phyloP scores from a whole-genome alignment of 2,329 filamentous ascomycete species.

The Pleomassaria siparia region DNA sequence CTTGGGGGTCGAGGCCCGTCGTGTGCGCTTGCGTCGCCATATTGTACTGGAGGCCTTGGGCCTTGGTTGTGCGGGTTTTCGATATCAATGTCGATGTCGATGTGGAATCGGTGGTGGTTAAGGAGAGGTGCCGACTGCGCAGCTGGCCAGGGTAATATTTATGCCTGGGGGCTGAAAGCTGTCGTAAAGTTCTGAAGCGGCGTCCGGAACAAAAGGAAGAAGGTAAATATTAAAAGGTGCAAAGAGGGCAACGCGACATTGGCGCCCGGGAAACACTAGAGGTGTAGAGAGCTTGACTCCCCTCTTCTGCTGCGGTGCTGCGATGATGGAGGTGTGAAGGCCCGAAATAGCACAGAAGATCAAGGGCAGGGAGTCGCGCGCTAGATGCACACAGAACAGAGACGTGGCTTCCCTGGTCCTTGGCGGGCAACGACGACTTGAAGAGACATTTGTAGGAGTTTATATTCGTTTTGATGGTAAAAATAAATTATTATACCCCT shows the following conservation, averaged over 20 bases:
- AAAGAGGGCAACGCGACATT: slow-evolving; percentile 11
- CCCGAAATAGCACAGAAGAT: slow-evolving; percentile 30
- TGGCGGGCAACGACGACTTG: no score
- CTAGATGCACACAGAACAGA: no score
- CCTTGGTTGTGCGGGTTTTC: background rate
- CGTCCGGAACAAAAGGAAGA: slow-evolving; percentile 11
- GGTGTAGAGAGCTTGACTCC: slow-evolving; percentile 17
- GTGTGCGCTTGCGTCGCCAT: slow-evolving; percentile 36
- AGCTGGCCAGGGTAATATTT: background rate
- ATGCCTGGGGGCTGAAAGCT: slow-evolving; percentile 12
- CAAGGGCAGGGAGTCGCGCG: slow-evolving; percentile 19
- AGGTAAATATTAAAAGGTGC: slow-evolving; percentile 20
- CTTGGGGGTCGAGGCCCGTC: slow-evolving; percentile 46
- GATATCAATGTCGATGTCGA: background rate
- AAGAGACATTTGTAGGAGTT: no score
- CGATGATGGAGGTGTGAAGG: slow-evolving; percentile 18
- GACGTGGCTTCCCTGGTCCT: no score
- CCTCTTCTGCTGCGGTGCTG: slow-evolving; percentile 26
- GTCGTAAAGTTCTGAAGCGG: background rate
- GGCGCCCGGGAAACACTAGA: slow-evolving; percentile 14
- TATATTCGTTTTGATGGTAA: no score
- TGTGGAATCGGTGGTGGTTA: background rate
- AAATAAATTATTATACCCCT: no score
- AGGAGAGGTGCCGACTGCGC: background rate
- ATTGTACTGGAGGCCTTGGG: slow-evolving; percentile 8